Base-by-base conservation (phyloP, 2,329 filamentous ascomycete genomes). In the Metarhizium sp. region DNA sequence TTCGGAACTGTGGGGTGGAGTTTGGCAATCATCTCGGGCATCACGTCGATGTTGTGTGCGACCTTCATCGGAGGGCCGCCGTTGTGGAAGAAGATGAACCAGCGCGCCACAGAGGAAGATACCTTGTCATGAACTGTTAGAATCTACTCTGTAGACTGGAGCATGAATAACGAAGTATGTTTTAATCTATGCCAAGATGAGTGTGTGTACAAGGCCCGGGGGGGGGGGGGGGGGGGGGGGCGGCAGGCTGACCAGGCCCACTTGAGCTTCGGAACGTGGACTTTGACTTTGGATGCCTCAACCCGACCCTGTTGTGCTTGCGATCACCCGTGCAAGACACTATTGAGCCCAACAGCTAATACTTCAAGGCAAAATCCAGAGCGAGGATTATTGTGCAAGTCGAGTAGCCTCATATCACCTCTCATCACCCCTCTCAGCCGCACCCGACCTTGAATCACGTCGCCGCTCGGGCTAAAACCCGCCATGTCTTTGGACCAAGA, bases 1-100 rank as follows among this genome's bases (percentile, higher is more conserved):
- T 71, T 67, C 65, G 59, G 59, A n/a, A 62, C 68, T 14, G 63
- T 70, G 29, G 67, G 66, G 29, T 69, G 66, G 69, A 61, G 55
- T 42, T 50, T 71, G 54, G 68, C 59, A 8, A 47, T 69, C 7
- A 32, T 69, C 16, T 64, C 62, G 7, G 62, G 60, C 43, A 58
- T 64, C 34, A 68, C 68, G 13, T 59, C 62, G 10, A 56, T 69
- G 20, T 59, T 60, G 5, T 63, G 64, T 16, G 43, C 63, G 38
- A 55, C 65, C 10, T 71, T 67, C 55, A 66, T 64, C 8, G 68
- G 68, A 1, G 64, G 66, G 1, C 60, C 64, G 48, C 56, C 51
- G 20, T 14, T 48, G 25, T 48, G 45, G 45, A 66, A 61, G 30
- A 51, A 58, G 20, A 30, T 20, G 10, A 20, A 4, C n/a, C 45